A percentile compares a stretch with the other conserved stretches of the same genome.
Conservation (phyloP, 2,329 filamentous ascomycete genomes). For the Dactylellina cionopaga region DNA sequence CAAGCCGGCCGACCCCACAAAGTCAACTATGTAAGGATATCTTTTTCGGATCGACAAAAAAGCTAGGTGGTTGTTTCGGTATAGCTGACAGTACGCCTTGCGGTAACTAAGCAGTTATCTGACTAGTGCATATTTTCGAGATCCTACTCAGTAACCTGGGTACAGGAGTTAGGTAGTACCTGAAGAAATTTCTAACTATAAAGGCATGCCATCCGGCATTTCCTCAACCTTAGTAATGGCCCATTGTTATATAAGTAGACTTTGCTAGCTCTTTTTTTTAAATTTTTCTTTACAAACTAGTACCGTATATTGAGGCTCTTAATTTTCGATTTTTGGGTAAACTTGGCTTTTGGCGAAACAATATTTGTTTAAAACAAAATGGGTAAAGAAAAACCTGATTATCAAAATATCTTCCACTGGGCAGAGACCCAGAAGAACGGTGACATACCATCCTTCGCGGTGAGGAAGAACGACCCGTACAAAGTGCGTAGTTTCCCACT, state of each 20-base stretch:
- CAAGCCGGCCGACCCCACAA: slow-evolving; percentile 10
- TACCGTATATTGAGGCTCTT: background rate
- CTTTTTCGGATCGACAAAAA: slow-evolving; percentile 22
- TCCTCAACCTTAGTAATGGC: too few relatives aligned
- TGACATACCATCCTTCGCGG: slow-evolving; percentile 66
- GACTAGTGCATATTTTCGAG: slow-evolving; percentile 21
- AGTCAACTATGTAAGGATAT: background rate
- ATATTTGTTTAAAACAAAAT: slow-evolving; percentile 11
- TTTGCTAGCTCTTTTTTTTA: too few relatives aligned
- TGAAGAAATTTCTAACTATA: too few relatives aligned
- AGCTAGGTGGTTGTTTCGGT: background rate
- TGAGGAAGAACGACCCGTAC: slow-evolving; percentile 68
- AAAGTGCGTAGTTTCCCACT: slow-evolving; percentile 46
- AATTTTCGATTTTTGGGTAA: too few relatives aligned
- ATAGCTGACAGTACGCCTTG: too few relatives aligned
- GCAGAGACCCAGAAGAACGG: slow-evolving; percentile 71
- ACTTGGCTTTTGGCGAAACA: too few relatives aligned
- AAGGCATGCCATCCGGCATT: too few relatives aligned
- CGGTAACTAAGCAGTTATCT: background rate
- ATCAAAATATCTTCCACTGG: slow-evolving; percentile 68
- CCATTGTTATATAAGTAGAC: too few relatives aligned
- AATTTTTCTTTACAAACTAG: too few relatives aligned
- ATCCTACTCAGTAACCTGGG: slow-evolving; percentile 19
- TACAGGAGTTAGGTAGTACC: background rate
- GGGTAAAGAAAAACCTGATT: slow-evolving; percentile 58